phyloP scores from a whole-genome alignment of 139 green algal genomes.

The Chlamydomonas sp. region DNA sequence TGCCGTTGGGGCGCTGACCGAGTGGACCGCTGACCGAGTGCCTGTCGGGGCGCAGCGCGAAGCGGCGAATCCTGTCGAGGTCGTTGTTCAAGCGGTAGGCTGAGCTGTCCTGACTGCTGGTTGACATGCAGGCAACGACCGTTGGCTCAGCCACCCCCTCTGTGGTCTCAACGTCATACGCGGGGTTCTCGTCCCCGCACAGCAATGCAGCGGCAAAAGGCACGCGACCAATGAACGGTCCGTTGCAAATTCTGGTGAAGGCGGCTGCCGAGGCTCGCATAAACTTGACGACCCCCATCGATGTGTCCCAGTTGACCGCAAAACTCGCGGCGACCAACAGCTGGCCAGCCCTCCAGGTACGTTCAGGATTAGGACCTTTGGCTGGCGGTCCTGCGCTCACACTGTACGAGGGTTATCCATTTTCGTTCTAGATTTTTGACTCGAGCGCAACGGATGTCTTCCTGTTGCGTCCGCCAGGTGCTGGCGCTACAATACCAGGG shows the following conservation, averaged over 20 bases:
- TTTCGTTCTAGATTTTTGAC: background rate
- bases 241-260: slow-evolving; percentile 13
- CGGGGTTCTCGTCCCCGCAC: too few species aligned
- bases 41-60: too few species aligned
- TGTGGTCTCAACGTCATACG: too few species aligned
- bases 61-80: too few species aligned
- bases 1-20: too few species aligned
- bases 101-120: too few species aligned
- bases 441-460: background rate
- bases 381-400: background rate
- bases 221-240: background rate
- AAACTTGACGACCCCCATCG: background rate
- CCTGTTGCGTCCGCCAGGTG: background rate
- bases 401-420: background rate
- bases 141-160: too few species aligned
- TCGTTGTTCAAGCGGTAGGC: too few species aligned
- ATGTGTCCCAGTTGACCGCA: background rate
- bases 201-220: too few species aligned
- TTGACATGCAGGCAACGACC: too few species aligned
- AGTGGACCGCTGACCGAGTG: too few species aligned
- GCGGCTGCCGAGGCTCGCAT: slow-evolving; percentile 13
- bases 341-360: slow-evolving; percentile 24
- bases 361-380: background rate
- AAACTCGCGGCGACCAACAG: background rate
- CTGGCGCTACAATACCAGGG: slow-evolving; percentile 35